Percentiles rank a stretch among this genome's conserved stretches.
These are phyloP conservation scores for Aquanectria penicillioides DNA, from an alignment of 2,329 filamentous ascomycete species.

Conservation along the genomic window DNA sequence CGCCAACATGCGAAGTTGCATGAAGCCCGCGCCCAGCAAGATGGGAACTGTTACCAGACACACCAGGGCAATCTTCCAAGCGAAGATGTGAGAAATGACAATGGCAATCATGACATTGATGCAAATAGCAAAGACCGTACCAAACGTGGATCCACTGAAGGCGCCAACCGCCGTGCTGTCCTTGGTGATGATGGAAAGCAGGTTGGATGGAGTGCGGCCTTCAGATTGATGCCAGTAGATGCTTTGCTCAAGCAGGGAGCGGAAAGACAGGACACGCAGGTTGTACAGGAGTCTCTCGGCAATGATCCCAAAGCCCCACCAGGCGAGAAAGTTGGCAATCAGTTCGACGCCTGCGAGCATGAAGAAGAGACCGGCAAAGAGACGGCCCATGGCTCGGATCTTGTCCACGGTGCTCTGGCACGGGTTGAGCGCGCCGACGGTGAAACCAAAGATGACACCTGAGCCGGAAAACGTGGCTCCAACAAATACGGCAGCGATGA, in stretches of 20 bases:
- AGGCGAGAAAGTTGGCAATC: conserved; percentile 65
- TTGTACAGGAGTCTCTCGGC: conserved; percentile 73
- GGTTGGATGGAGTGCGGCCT: conserved; percentile 66
- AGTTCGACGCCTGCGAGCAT: conserved; percentile 59
- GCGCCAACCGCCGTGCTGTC: conserved; percentile 74
- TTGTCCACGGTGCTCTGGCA: conserved; percentile 50
- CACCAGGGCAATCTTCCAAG: conserved; percentile 80
- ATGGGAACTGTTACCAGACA: conserved; percentile 74
- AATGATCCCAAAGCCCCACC: conserved; percentile 56
- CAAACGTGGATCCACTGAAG: conserved; percentile 75
- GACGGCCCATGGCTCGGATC: conserved; percentile 51
- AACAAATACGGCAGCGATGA: conserved; percentile 59
- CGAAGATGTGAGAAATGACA: conserved; percentile 74
- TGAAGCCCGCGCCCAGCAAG: conserved; percentile 73
- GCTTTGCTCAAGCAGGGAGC: conserved; percentile 71
- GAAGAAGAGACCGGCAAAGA: conserved; percentile 66
- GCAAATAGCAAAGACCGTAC: conserved; percentile 72
- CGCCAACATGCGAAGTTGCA: conserved; percentile 71
- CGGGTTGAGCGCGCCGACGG: conserved; percentile 56
- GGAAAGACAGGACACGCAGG: conserved; percentile 70
- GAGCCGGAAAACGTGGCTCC: conserved; percentile 63
- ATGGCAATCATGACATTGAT: conserved; percentile 75
- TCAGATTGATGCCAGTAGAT: conserved; percentile 75
- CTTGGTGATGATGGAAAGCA: conserved; percentile 74
- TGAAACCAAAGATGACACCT: conserved; percentile 59